Base-by-base conservation (phyloP, 768 basidiomycete species). In the Tephrocybe sp. region DNA sequence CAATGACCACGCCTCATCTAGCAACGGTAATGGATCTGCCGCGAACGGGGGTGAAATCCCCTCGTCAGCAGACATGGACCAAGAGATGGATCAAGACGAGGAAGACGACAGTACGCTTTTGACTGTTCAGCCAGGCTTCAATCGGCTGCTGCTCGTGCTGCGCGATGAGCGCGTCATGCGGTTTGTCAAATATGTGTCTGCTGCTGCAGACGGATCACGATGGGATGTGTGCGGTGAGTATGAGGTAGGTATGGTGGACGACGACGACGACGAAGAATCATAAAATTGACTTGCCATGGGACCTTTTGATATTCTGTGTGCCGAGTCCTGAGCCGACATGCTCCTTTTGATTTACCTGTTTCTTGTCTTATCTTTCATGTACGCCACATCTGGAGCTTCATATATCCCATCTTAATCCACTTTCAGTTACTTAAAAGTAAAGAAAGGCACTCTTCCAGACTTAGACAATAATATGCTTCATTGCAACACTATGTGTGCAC, bases 201-300 rank as follows among this genome's bases (percentile, higher is more conserved):
- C 90, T 14, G 84, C 86, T 1, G 96, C 96, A 0, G 83, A 85
- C 45, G 92, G 93, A 8, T 93, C 91, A 24, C 75, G 96, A 48
- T 98, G 93, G 93, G 96, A 98, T 65, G 72, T 98, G 10, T 91
- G 86, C 56, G 87, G 85, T 3, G 96, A 98, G 70, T 98, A 88
- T 66, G 92, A 93, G 62, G 86, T 97, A 9, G 93, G 91, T 2
- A 83, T 88, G 74, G 65, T 92, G 57, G 81, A 81, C 0, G 79
- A 80, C 8, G 81, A 75, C 1, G 79, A 77, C 8, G 34, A 36
- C 7, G 11, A 5, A 7, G 9, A 36, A n/a, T n/a, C 34, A 33
- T 15, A 17, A 48, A 18, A 33, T 1, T 7, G 23, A 30, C 28
- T 25, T 3, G 21, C 14, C 21, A 25, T 28, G 41, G 20, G 11